Evolutionary conservation across 2,329 filamentous ascomycete species (phyloP), one percentile per base, ranked within the genome.

Genomic region (Sphaerulina populicola): DNA sequence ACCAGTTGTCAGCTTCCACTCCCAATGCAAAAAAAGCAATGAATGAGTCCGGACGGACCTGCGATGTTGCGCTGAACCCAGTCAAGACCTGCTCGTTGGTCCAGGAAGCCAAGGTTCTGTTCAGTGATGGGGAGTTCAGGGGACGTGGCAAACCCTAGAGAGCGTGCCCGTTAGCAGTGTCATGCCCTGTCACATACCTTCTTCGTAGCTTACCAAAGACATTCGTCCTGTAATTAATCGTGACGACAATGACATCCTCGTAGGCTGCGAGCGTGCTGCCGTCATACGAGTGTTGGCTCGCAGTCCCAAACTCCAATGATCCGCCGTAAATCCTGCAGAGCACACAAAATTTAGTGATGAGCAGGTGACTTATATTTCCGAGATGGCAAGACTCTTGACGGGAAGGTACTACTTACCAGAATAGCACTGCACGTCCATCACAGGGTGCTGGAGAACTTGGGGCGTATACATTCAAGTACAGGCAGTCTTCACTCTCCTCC

Each of bases 21-120:
- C 23, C 23, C 6, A 7, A 27, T 27, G 23, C 23, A 7, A n/a
- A 33, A 33, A 8, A 1, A 4, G n/a, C n/a, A n/a, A n/a, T n/a
- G 4, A n/a, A 6, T 10, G 6, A 35, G 31, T 35, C 31, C 10
- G 31, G 4, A 35, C 31, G 2, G 2, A 27, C 11, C 15, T 40
- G 8, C 52, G 30, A 70, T 69, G 54, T 70, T 69, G 6, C 59
- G 54, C 47, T 69, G 66, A 2, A 68, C 65, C 68, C 68, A 70
- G 10, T 69, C 59, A 7, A 70, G 57, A 29, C 60, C 68, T 12
- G 64, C 54, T 6, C 67, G 56, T 51, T 70, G 68, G 46, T 70
- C 68, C 2, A 68, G 52, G 45, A 69, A 68, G n/a, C 68, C 68
- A 1, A 67, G 57, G 38, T 70, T 70, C 21, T 60, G 62, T 6